A percentile compares a stretch with the other conserved stretches of the same genome.
Evolutionary conservation across 208 protist species (phyloP).

Genomic region (Herpetomonas tarakana): DNA sequence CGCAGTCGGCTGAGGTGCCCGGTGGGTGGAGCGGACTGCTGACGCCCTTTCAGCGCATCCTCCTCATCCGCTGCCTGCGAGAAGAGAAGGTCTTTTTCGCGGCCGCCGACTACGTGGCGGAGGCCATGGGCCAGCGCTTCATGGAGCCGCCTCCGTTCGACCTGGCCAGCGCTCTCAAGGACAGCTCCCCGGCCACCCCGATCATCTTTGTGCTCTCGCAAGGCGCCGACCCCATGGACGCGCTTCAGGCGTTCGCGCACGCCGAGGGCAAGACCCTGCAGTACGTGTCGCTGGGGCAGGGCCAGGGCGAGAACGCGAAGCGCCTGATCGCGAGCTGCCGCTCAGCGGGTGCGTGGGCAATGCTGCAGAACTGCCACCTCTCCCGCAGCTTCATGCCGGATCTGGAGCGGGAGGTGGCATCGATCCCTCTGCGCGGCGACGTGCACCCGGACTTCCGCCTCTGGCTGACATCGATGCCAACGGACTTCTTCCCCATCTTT

Average conservation of each 20-base stretch:
- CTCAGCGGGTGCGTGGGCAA: conserved; percentile 92
- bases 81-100: conserved; percentile 95
- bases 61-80: conserved; percentile 93
- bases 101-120: conserved; percentile 85
- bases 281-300: conserved; percentile 97
- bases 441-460: conserved; percentile 93
- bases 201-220: conserved; percentile 98
- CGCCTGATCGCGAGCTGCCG: conserved; percentile 91
- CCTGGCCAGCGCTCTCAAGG: conserved; percentile 79
- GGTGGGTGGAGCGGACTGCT: conserved; percentile 54
- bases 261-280: conserved; percentile 71
- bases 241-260: conserved; percentile 91
- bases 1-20: conserved; percentile 55
- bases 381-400: conserved; percentile 96
- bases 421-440: conserved; percentile 39
- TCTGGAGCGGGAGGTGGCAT: conserved; percentile 91
- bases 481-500: conserved; percentile 96
- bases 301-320: conserved; percentile 96
- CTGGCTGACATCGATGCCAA: conserved; percentile 98
- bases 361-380: conserved; percentile 97
- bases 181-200: conserved; percentile 86
- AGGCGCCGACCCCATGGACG: conserved; percentile 95
- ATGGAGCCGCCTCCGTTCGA: conserved; percentile 94
- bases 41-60: conserved; percentile 90
- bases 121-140: conserved; percentile 90